A percentile compares a stretch with the other conserved stretches of the same genome.
Conservation (phyloP, 108 stramenopile genomes). For the Nitzschia sp. region DNA sequence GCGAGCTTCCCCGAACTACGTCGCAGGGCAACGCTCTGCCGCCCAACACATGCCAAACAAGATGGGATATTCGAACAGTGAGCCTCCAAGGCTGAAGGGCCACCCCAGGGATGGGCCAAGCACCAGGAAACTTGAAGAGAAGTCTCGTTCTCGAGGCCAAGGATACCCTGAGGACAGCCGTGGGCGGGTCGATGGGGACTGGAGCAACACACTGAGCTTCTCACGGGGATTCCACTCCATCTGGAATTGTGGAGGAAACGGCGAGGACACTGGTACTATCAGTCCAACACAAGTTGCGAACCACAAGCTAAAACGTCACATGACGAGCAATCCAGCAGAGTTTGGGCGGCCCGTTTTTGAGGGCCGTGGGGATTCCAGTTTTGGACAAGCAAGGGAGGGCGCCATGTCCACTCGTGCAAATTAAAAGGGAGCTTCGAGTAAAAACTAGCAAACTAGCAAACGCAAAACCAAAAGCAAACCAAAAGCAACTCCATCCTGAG, state of each 20-base stretch:
- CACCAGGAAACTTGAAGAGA: conserved; percentile 28
- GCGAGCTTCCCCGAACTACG: conserved; percentile 35
- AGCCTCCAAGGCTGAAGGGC: conserved; percentile 72
- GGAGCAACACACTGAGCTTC: conserved; percentile 67
- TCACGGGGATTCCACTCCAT: conserved; percentile 63
- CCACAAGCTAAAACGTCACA: conserved; percentile 17
- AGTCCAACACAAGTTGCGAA: conserved; percentile 43
- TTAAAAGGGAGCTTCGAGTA: conserved; percentile 6
- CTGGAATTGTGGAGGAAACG: conserved; percentile 78
- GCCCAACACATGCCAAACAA: conserved; percentile 43
- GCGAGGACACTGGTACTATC: conserved; percentile 46
- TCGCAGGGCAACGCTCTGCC: conserved; percentile 12
- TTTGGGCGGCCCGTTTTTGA: conserved; percentile 28
- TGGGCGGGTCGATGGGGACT: conserved; percentile 46
- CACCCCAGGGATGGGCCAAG: conserved; percentile 69
- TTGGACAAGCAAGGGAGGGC: conserved; percentile 25
- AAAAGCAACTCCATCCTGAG: no score
- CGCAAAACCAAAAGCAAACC: no score
- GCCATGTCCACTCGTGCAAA: conserved; percentile 29
- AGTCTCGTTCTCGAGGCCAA: conserved; percentile 7
- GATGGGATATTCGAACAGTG: conserved; percentile 24
- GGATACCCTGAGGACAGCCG: conserved; percentile 11
- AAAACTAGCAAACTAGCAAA: background rate
- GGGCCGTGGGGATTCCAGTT: conserved; percentile 33
- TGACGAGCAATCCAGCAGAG: background rate